Conservation (phyloP, 495 filamentous ascomycete genomes). For the Neurospora sp. region DNA sequence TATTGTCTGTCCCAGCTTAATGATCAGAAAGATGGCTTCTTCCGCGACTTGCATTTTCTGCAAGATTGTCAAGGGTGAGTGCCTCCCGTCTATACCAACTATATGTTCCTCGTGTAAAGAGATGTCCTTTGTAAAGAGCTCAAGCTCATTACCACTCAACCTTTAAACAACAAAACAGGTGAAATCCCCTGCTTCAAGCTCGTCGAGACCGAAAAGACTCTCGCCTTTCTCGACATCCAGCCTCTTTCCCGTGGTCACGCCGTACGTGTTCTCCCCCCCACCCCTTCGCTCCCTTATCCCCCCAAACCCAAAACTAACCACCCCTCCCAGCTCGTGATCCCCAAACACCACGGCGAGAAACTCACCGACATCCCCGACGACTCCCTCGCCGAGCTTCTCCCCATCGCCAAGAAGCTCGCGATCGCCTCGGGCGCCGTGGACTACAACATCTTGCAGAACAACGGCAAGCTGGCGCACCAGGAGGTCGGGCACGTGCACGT, state of each 20-base stretch:
- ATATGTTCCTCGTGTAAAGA: background rate
- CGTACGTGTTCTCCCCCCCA: too few relatives aligned
- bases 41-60: constrained; percentile 89
- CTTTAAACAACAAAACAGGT: constrained; percentile 36
- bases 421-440: constrained; percentile 62
- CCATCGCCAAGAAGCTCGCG: constrained; percentile 80
- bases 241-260: constrained; percentile 78
- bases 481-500: constrained; percentile 72
- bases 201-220: constrained; percentile 82
- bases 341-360: constrained; percentile 90
- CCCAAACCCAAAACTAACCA: background rate
- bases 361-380: constrained; percentile 92
- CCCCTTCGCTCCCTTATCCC: too few relatives aligned
- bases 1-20: background rate
- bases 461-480: constrained; percentile 89
- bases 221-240: constrained; percentile 94
- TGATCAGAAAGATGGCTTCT: constrained; percentile 36
- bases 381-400: constrained; percentile 70
- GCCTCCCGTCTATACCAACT: too few relatives aligned
- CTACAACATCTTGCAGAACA: constrained; percentile 97
- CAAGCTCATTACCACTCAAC: constrained; percentile 6
- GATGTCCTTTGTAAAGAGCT: constrained; percentile 1
- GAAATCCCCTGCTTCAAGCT: constrained; percentile 95
- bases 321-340: constrained; percentile 71
- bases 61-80: constrained; percentile 86